Conservation (phyloP, 768 basidiomycete species). For the Inosperma sp. region DNA sequence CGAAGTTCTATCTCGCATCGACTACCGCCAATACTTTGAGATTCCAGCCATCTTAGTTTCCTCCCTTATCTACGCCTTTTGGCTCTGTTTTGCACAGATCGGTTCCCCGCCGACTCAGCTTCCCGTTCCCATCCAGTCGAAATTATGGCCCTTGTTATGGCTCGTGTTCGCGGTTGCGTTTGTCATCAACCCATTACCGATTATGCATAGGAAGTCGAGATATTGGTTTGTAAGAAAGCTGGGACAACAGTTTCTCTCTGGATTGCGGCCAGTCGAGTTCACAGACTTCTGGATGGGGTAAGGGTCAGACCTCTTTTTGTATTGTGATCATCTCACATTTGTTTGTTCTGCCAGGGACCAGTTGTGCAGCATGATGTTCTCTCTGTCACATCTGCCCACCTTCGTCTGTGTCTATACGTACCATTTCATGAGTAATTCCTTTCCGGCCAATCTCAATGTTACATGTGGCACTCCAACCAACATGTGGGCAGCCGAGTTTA, state of each 20-base stretch:
- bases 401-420: slow-evolving; percentile 68
- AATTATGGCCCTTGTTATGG: slow-evolving; percentile 81
- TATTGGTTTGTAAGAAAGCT: slow-evolving; percentile 77
- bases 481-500: slow-evolving; percentile 60
- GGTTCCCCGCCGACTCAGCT: slow-evolving; percentile 35
- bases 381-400: slow-evolving; percentile 67
- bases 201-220: slow-evolving; percentile 58
- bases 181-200: slow-evolving; percentile 72
- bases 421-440: slow-evolving; percentile 47
- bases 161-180: slow-evolving; percentile 54
- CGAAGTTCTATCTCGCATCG: slow-evolving; percentile 63
- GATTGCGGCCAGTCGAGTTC: slow-evolving; percentile 76
- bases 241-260: slow-evolving; percentile 61
- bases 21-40: slow-evolving; percentile 69
- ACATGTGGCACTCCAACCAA: slow-evolving; percentile 42
- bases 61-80: slow-evolving; percentile 74
- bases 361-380: slow-evolving; percentile 74
- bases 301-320: slow-evolving; percentile 19
- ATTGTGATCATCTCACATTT: background rate
- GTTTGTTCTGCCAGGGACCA: slow-evolving; percentile 53
- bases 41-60: slow-evolving; percentile 71
- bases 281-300: slow-evolving; percentile 89
- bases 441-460: slow-evolving; percentile 9
- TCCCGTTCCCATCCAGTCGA: slow-evolving; percentile 46
- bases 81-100: slow-evolving; percentile 71